Conservation (phyloP, 768 basidiomycete species). For the Pleurotus tuoliensis region DNA sequence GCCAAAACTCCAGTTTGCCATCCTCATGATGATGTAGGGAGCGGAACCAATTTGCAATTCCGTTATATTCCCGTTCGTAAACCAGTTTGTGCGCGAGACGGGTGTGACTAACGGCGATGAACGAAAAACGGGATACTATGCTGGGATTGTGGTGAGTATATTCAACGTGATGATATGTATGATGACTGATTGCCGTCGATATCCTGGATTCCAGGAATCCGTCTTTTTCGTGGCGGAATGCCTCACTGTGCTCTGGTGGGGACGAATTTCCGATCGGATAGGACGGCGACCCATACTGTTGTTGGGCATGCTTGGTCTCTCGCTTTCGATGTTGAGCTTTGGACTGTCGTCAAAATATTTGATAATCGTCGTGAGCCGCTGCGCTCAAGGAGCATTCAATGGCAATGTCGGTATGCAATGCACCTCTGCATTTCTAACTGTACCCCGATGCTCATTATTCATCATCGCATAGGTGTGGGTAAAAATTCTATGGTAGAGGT, state of each 20-base stretch:
- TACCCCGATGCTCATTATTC: too few species aligned
- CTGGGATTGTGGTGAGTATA: slow-evolving; percentile 22
- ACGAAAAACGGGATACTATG: slow-evolving; percentile 25
- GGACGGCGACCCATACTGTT: slow-evolving; percentile 31
- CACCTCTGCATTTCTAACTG: background rate
- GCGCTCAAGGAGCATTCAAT: slow-evolving; percentile 4
- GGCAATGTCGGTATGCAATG: slow-evolving; percentile 47
- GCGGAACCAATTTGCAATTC: slow-evolving; percentile 47
- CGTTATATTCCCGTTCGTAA: slow-evolving; percentile 48
- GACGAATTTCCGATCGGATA: slow-evolving; percentile 30
- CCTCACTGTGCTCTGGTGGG: slow-evolving; percentile 27
- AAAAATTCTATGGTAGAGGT: slow-evolving; percentile 5
- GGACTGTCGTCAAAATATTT: slow-evolving; percentile 28
- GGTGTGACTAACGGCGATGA: slow-evolving; percentile 24
- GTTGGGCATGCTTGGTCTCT: slow-evolving; percentile 28
- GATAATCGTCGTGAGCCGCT: background rate
- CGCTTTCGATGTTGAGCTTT: slow-evolving; percentile 28
- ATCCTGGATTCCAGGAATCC: slow-evolving; percentile 24
- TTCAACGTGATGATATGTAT: too few species aligned
- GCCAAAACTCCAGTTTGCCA: slow-evolving; percentile 12
- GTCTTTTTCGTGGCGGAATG: slow-evolving; percentile 32
- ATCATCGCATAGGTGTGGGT: background rate
- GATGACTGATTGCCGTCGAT: too few species aligned
- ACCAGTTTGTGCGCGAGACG: slow-evolving; percentile 22
- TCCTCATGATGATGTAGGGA: slow-evolving; percentile 19